These are phyloP conservation scores for Zygosaccharomyces sapae DNA, from an alignment of 1,139 yeast genomes.

Conservation along the genomic window DNA sequence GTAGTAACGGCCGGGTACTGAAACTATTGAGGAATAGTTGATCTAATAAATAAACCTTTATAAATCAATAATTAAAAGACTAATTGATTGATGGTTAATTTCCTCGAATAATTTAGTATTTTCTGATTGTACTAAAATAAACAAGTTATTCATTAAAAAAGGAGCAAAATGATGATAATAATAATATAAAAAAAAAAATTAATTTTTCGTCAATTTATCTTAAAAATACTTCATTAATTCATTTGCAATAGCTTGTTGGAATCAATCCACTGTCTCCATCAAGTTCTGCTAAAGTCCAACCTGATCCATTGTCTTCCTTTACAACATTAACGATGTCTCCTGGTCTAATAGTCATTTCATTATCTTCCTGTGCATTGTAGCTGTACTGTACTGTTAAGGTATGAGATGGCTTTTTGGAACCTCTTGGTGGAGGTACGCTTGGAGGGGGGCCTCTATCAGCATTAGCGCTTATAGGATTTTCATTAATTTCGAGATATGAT, in stretches of 20 bases:
- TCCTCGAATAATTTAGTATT: background rate
- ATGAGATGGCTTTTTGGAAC: slow-evolving; percentile 46
- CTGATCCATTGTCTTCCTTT: slow-evolving; percentile 77
- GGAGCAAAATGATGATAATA: background rate
- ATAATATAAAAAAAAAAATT: background rate
- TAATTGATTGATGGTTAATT: background rate
- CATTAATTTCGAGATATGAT: slow-evolving; percentile 57
- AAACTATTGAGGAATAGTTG: background rate
- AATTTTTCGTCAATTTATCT: background rate
- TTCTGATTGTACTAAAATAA: background rate
- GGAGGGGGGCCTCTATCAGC: slow-evolving; percentile 43
- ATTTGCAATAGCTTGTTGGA: slow-evolving; percentile 64
- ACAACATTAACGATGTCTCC: slow-evolving; percentile 76
- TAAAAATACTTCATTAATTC: background rate
- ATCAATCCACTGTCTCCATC: slow-evolving; percentile 71
- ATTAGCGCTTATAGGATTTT: slow-evolving; percentile 21
- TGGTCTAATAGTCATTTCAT: slow-evolving; percentile 64
- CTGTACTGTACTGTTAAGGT: slow-evolving; percentile 67
- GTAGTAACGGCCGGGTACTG: slow-evolving; percentile 1
- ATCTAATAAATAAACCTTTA: background rate
- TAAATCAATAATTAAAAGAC: background rate
- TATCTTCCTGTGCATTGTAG: slow-evolving; percentile 76
- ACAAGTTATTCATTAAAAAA: background rate
- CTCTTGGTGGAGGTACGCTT: slow-evolving; percentile 78
- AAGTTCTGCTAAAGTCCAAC: slow-evolving; percentile 94